Conservation (phyloP, 345 rosid species). For the Eucalyptus cloeziana region DNA sequence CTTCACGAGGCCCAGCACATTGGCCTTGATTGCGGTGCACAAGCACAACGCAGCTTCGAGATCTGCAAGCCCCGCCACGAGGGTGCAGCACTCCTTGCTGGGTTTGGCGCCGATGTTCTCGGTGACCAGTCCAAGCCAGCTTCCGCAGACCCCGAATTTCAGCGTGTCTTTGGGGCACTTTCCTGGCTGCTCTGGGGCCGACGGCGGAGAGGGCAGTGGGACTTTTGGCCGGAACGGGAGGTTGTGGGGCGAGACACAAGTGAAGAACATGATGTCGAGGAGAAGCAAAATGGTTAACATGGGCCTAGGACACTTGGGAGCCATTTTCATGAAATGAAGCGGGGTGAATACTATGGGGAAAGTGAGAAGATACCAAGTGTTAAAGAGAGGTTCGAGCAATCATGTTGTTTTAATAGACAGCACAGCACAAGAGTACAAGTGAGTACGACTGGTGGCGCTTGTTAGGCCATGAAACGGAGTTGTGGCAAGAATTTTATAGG, state of each 20-base stretch:
- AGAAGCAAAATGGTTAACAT: slow-evolving; percentile 7
- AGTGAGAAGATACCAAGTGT: not conserved
- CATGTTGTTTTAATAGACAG: not conserved
- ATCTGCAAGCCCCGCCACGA: slow-evolving; percentile 71
- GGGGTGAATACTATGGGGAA: not conserved
- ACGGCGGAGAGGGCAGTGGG: not conserved
- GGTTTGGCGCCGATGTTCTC: slow-evolving; percentile 62
- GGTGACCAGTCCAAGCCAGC: slow-evolving; percentile 50
- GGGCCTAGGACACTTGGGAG: not conserved
- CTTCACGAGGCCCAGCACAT: slow-evolving; percentile 29
- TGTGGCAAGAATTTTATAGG: not conserved
- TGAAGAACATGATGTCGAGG: slow-evolving; percentile 15
- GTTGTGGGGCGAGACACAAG: slow-evolving; percentile 12
- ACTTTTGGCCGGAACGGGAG: slow-evolving; percentile 1
- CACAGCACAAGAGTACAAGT: not conserved
- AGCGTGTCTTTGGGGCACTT: slow-evolving; percentile 55
- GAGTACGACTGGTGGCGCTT: not conserved
- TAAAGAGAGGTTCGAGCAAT: not conserved
- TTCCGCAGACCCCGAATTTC: slow-evolving; percentile 70
- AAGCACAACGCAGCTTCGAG: slow-evolving; percentile 71
- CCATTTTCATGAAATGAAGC: not conserved
- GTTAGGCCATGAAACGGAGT: not conserved
- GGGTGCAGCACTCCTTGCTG: slow-evolving; percentile 55
- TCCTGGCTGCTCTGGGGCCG: not conserved
- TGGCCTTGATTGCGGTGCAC: slow-evolving; percentile 63